These are phyloP conservation scores for Zasmidium cellare DNA, from an alignment of 2,329 filamentous ascomycete species.

Conservation along the genomic window DNA sequence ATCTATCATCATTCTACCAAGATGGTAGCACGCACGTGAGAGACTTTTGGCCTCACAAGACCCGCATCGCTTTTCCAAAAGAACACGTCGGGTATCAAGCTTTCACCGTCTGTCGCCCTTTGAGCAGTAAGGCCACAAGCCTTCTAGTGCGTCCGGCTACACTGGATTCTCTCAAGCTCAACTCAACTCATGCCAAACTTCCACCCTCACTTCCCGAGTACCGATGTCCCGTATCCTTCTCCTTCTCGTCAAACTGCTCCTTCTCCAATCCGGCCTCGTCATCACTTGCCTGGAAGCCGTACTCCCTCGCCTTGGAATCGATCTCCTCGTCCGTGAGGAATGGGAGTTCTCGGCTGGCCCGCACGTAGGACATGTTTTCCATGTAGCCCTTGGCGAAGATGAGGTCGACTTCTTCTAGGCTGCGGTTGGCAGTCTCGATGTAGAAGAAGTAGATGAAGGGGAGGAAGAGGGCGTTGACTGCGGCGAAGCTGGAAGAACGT, in stretches of 20 bases:
- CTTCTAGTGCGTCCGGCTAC: too few relatives aligned
- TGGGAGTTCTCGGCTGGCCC: conserved; percentile 37
- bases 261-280: conserved; percentile 26
- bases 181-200: background rate
- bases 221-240: conserved; percentile 8
- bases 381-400: conserved; percentile 32
- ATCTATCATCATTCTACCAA: conserved; percentile 1
- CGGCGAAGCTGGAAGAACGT: conserved; percentile 23
- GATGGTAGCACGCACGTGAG: background rate
- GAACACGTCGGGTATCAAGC: background rate
- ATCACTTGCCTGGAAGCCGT: conserved; percentile 33
- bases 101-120: background rate
- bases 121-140: too few relatives aligned
- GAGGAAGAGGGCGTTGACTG: conserved; percentile 17
- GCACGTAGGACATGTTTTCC: conserved; percentile 38
- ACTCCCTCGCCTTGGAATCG: conserved; percentile 33
- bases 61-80: too few relatives aligned
- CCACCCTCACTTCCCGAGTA: conserved; percentile 1
- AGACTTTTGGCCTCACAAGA: too few relatives aligned
- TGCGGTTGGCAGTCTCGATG: conserved; percentile 33
- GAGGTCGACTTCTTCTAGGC: conserved; percentile 37
- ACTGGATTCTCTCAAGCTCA: too few relatives aligned
- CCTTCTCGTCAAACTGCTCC: conserved; percentile 8
- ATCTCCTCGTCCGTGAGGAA: conserved; percentile 34
- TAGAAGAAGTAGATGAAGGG: conserved; percentile 35